These are phyloP conservation scores for Salix udensis DNA, from an alignment of 345 rosid genomes.

Conservation along the genomic window DNA sequence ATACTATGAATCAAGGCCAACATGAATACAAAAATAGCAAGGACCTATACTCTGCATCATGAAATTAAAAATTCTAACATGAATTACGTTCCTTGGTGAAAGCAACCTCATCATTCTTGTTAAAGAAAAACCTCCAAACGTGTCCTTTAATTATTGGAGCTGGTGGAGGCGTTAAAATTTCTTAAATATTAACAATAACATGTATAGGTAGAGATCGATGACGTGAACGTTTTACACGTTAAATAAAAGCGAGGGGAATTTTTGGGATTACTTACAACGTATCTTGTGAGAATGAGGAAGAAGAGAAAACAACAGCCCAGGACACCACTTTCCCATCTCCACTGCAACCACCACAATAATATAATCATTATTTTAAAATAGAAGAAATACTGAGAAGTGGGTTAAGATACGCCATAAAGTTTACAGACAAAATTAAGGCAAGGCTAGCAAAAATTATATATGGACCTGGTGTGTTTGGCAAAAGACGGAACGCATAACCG, in stretches of 20 bases:
- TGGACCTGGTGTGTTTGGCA: slow-evolving; percentile 27
- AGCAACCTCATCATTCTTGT: not conserved
- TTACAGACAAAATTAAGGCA: not conserved
- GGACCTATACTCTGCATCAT: not conserved
- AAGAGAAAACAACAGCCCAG: slow-evolving; percentile 40
- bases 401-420: not conserved
- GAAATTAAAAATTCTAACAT: not conserved
- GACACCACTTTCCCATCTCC: slow-evolving; percentile 49
- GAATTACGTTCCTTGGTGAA: not conserved
- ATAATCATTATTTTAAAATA: not conserved
- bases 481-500: slow-evolving; percentile 37
- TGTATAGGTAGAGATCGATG: not conserved
- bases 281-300: slow-evolving; percentile 39
- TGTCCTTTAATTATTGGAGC: not conserved
- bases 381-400: not conserved
- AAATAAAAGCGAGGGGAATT: not conserved
- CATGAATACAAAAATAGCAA: not conserved
- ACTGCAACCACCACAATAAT: slow-evolving; percentile 31
- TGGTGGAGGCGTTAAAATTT: not conserved
- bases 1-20: not conserved
- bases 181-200: not conserved
- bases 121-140: not conserved
- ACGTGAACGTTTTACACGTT: not conserved
- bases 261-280: slow-evolving; percentile 28
- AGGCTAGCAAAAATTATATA: not conserved